Evolutionary conservation across 2,329 filamentous ascomycete genomes (phyloP).

Genomic region (Talaromyces sp.): DNA sequence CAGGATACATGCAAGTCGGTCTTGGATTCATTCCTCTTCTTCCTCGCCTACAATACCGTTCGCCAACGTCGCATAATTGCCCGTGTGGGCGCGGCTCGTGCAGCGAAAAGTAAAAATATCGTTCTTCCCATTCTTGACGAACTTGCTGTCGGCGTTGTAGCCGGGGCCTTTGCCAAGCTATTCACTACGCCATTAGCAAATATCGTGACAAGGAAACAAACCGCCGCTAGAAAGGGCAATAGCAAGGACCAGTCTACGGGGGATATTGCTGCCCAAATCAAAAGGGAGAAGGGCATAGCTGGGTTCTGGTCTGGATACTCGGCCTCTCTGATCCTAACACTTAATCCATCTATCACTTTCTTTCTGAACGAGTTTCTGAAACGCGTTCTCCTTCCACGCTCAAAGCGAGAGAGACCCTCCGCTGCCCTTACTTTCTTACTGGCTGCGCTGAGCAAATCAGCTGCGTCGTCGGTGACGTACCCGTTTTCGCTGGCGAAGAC

Average conservation of each 20-base stretch:
- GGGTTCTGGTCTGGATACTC: slow-evolving; percentile 91
- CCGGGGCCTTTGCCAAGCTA: slow-evolving; percentile 73
- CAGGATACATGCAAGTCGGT: slow-evolving; percentile 69
- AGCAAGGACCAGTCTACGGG: slow-evolving; percentile 40
- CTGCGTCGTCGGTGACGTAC: slow-evolving; percentile 77
- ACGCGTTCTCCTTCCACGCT: slow-evolving; percentile 58
- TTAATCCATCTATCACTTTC: slow-evolving; percentile 87
- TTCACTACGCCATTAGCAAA: slow-evolving; percentile 81
- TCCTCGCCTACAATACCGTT: slow-evolving; percentile 73
- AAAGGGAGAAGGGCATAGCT: slow-evolving; percentile 67
- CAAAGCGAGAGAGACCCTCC: slow-evolving; percentile 56
- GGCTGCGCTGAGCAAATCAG: slow-evolving; percentile 76
- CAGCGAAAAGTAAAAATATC: slow-evolving; percentile 30
- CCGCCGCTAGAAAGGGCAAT: slow-evolving; percentile 42
- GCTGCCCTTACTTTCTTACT: slow-evolving; percentile 63
- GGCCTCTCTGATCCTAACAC: slow-evolving; percentile 74
- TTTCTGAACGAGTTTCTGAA: slow-evolving; percentile 76
- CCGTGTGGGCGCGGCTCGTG: slow-evolving; percentile 24
- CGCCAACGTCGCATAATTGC: slow-evolving; percentile 49
- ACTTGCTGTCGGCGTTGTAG: slow-evolving; percentile 68
- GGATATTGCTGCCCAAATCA: slow-evolving; percentile 67
- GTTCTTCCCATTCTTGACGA: slow-evolving; percentile 69
- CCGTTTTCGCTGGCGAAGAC: slow-evolving; percentile 86
- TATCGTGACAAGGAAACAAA: slow-evolving; percentile 81
- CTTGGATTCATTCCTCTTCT: slow-evolving; percentile 82